Conservation (phyloP, 139 green algal genomes). For the Chlamydomonas urium region DNA sequence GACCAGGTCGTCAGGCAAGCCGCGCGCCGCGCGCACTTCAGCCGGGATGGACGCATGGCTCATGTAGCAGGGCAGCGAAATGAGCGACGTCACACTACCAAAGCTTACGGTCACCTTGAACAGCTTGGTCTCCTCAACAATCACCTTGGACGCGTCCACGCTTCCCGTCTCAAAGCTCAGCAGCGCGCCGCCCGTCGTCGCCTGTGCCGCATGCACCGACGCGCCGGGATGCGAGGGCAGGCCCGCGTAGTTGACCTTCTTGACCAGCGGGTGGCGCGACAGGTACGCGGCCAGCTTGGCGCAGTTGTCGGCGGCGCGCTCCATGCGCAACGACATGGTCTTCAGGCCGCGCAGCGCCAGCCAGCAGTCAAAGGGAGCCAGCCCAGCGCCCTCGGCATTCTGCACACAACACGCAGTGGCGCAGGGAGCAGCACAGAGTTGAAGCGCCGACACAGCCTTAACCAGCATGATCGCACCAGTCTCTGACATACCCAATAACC, state of each 20-base stretch:
- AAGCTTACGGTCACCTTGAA: constrained; percentile 95
- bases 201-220: constrained; percentile 60
- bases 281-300: constrained; percentile 80
- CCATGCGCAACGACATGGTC: constrained; percentile 95
- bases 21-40: constrained; percentile 77
- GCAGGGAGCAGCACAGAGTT: too few species aligned
- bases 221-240: constrained; percentile 51
- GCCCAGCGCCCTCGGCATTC: constrained; percentile 27
- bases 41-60: constrained; percentile 85
- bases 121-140: constrained; percentile 82
- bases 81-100: constrained; percentile 82
- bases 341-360: constrained; percentile 91
- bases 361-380: constrained; percentile 97
- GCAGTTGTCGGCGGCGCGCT: constrained; percentile 66
- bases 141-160: constrained; percentile 55
- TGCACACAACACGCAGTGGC: neutral
- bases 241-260: constrained; percentile 86
- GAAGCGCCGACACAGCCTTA: too few species aligned
- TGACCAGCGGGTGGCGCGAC: constrained; percentile 68
- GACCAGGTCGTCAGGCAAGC: constrained; percentile 93
- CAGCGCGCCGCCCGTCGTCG: constrained; percentile 63
- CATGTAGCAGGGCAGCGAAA: constrained; percentile 98
- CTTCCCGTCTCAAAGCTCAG: constrained; percentile 81
- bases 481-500: too few species aligned
- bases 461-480: too few species aligned